Percentiles rank a stretch among this genome's conserved stretches.
phyloP scores from a whole-genome alignment of 352 stramenopile genomes.

The Phytophthora fragariae region DNA sequence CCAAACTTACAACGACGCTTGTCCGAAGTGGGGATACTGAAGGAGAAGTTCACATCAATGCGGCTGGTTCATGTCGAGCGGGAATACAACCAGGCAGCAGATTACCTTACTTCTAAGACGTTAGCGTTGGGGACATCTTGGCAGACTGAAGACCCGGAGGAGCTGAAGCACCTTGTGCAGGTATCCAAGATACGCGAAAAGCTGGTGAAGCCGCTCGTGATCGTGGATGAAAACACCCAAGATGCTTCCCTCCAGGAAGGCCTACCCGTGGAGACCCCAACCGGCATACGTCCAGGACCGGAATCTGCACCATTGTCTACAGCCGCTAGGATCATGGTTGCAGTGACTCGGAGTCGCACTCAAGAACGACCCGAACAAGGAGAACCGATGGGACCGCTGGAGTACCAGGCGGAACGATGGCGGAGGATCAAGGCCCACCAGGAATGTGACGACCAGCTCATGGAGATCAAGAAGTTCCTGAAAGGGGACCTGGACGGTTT shows the following conservation, averaged over 20 bases:
- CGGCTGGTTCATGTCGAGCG: too few relatives aligned
- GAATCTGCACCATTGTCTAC: not conserved
- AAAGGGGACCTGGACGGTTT: not conserved
- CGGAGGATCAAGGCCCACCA: too few relatives aligned
- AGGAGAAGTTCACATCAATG: too few relatives aligned
- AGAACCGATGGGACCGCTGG: too few relatives aligned
- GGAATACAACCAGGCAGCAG: too few relatives aligned
- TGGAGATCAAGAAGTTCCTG: constrained; percentile 7
- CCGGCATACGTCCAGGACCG: not conserved
- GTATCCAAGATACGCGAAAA: constrained; percentile 5
- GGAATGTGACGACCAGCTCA: too few relatives aligned
- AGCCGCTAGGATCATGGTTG: not conserved
- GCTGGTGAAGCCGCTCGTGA: not conserved
- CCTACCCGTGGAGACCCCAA: not conserved
- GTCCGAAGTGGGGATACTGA: too few relatives aligned
- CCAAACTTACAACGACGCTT: too few relatives aligned
- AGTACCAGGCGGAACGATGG: too few relatives aligned
- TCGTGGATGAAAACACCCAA: not conserved
- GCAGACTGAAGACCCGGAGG: not conserved
- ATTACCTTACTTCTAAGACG: too few relatives aligned
- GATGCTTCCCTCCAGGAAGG: not conserved
- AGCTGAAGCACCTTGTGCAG: not conserved
- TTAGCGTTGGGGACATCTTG: not conserved
- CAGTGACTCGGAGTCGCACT: not conserved
- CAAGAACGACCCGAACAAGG: not conserved